A percentile compares a stretch with the other conserved stretches of the same genome.
Conservation (phyloP, 2,329 filamentous ascomycete species). For the Aspergillus bombycis region DNA sequence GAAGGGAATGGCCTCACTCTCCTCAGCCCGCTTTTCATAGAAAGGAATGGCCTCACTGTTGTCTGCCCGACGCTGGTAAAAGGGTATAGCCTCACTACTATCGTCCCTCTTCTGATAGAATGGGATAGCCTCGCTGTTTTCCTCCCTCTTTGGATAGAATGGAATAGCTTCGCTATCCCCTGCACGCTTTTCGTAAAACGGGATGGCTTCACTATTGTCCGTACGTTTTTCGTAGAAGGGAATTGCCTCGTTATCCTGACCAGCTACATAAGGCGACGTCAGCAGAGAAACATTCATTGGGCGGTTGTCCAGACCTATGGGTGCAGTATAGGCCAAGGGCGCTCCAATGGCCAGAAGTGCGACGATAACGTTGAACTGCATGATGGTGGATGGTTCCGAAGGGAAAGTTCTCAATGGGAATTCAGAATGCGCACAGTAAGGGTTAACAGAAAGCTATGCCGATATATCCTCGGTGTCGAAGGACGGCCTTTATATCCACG, state of each 20-base stretch:
- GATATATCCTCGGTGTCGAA: not conserved
- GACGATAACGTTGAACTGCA: slow-evolving; percentile 3
- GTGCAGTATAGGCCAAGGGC: slow-evolving; percentile 4
- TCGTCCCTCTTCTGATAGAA: not conserved
- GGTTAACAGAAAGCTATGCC: not conserved
- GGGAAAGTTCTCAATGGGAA: not conserved
- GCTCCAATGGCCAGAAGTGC: slow-evolving; percentile 1
- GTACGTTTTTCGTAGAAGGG: not conserved
- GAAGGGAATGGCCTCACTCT: not conserved
- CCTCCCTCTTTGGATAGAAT: slow-evolving; percentile 1
- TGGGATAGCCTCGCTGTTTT: not conserved
- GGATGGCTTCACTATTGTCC: not conserved
- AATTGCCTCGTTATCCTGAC: slow-evolving; percentile 3
- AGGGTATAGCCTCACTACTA: not conserved
- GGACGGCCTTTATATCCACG: not conserved
- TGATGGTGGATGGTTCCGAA: not conserved
- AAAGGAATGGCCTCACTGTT: not conserved
- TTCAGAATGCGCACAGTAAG: not conserved
- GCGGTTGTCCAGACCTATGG: not conserved
- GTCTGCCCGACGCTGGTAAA: not conserved
- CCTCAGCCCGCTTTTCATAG: not conserved
- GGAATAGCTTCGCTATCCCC: slow-evolving; percentile 4
- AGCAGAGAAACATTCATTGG: not conserved
- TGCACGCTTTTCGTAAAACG: not conserved
- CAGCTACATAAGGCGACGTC: not conserved